Evolutionary conservation across 2,329 filamentous ascomycete genomes (phyloP).

Genomic region (Daldinia sp.): DNA sequence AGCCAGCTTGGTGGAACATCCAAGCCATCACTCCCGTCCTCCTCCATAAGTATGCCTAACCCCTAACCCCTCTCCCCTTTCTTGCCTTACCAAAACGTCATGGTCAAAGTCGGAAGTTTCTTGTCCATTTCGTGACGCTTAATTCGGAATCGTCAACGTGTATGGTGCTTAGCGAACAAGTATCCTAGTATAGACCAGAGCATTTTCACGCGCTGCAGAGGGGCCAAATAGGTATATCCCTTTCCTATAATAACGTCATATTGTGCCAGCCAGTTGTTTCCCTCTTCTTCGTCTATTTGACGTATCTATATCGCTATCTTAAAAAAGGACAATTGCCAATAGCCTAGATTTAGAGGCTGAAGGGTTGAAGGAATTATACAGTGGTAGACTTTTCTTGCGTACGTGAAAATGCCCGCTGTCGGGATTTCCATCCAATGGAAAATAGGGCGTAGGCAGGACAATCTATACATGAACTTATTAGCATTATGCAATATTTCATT

Average conservation of each 20-base stretch:
- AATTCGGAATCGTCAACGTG: not conserved
- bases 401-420: too few relatives aligned
- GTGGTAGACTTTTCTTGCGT: not conserved
- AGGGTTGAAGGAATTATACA: not conserved
- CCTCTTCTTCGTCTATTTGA: not conserved
- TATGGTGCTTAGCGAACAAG: not conserved
- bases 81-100: not conserved
- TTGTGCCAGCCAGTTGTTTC: not conserved
- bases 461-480: too few relatives aligned
- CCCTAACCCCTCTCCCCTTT: not conserved
- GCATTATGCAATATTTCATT: too few relatives aligned
- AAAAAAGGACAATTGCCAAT: not conserved
- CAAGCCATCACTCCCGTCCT: not conserved
- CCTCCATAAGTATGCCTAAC: not conserved
- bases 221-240: not conserved
- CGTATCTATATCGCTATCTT: not conserved
- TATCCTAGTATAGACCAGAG: not conserved
- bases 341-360: not conserved
- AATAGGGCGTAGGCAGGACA: not conserved
- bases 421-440: not conserved
- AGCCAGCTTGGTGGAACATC: not conserved
- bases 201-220: not conserved
- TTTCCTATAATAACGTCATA: not conserved
- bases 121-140: not conserved
- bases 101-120: not conserved